A percentile compares a stretch with the other conserved stretches of the same genome.
phyloP scores from a whole-genome alignment of 2,329 filamentous ascomycete species.

The Emmonsia crescens region DNA sequence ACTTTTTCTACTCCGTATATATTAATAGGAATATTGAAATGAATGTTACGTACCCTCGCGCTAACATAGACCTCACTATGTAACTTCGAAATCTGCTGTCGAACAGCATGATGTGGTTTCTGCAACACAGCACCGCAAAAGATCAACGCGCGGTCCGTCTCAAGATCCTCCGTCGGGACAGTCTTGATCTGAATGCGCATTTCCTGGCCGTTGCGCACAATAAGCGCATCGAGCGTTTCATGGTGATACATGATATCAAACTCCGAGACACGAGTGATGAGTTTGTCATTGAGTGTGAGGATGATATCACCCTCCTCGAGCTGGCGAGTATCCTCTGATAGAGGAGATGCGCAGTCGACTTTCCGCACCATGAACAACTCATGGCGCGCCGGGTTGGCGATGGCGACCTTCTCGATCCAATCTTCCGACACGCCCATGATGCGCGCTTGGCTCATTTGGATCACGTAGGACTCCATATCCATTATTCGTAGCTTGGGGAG shows the following conservation, averaged over 20 bases:
- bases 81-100: constrained; percentile 93
- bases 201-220: constrained; percentile 77
- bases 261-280: constrained; percentile 87
- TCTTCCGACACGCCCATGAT: constrained; percentile 96
- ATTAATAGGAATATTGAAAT: too few relatives aligned
- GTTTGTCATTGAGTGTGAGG: constrained; percentile 76
- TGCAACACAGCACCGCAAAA: constrained; percentile 95
- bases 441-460: constrained; percentile 92
- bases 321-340: constrained; percentile 41
- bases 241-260: constrained; percentile 95
- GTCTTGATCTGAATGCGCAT: constrained; percentile 68
- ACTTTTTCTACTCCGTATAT: too few relatives aligned
- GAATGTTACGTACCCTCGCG: constrained; percentile 44
- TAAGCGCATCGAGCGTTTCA: constrained; percentile 67
- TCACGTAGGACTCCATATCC: constrained; percentile 86
- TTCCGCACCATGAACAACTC: constrained; percentile 99
- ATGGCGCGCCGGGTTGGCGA: constrained; percentile 81
- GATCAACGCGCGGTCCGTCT: constrained; percentile 81
- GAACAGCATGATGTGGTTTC: constrained; percentile 86
- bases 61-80: constrained; percentile 96
- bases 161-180: constrained; percentile 76
- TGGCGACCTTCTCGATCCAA: constrained; percentile 85
- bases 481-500: constrained; percentile 78
- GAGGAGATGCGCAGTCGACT: constrained; percentile 52
- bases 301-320: constrained; percentile 87